Base-by-base conservation (phyloP, 345 rosid species). In the Pistacia atlantica region DNA sequence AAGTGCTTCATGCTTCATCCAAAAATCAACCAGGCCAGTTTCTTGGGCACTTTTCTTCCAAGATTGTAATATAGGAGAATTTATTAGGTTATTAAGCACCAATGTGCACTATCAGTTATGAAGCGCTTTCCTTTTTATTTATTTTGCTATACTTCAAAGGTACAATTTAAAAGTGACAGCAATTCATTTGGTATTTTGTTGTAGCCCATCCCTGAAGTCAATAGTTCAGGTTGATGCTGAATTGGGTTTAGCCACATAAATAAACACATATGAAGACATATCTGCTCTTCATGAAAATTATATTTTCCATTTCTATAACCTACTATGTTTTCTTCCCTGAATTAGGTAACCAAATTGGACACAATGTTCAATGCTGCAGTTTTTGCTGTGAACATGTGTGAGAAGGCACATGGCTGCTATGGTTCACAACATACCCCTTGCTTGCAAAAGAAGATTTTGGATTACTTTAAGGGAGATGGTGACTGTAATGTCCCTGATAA, bases 401-500 rank as follows among this genome's bases (percentile, higher is more conserved):
- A 80, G 58, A 89, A 82, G 85, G 75, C 38, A 77, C 73, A 83
- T 13, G 92, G 90, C 22, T 88, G 89, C 80, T 37, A 14, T 64
- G 78, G 79, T 66, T 18, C 85, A 74, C 83, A 84, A 66, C 93
- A 91, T 75, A 87, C 93, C 3, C 57, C 82, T 55, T 88, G 89
- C 81, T 64, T 91, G 83, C 93, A 88, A 69, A 79, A 81, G 76
- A 84, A 81, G 82, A 91, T 88, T 79, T 71, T 80, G 77, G 87
- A 85, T 71, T 91, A 91, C 83, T 91, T 91, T 67, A 77, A 77
- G 33, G 87, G 84, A 17, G 86, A 82, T 31, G 45, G 61, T 65
- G 20, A 33, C 65, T 67, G 18, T 69, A 74, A 71, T 55, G 75
- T 82, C 69, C 79, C 87, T 56, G 76, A 67, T 52, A 79, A 83